Evolutionary conservation across 192 early-diverging fungal genomes (phyloP), one percentile per base, ranked within the genome.

Genomic region (Umbelopsis sp.): DNA sequence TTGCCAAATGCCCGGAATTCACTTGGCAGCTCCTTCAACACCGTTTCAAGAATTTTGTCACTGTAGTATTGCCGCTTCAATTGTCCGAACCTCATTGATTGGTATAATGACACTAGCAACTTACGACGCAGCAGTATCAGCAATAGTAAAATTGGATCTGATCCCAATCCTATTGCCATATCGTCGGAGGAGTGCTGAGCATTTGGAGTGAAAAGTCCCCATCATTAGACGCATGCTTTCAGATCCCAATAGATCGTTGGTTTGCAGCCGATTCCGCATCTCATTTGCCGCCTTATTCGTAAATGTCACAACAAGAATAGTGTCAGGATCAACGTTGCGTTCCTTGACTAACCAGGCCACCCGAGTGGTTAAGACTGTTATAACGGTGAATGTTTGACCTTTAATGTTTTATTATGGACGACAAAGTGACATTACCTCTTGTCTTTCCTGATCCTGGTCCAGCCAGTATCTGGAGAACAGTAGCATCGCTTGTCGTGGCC

Each of bases 271-370:
- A n/a, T 75, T 56, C 12, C 59, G 49, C 72, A 79, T 74, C 34
- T 79, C 78, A 4, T 71, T 74, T 3, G 78, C 69, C 16, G 78
- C 78, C 65, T 79, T 79, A 50, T 74, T 79, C n/a, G 78, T 74
- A 34, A 79, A 79, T 6, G 78, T 79, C 3, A 72, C 78, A 8
- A 75, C 78, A 4, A 74, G 26, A 24, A 79, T 43, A 22, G 16
- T 41, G 4, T 4, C 16, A 3, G 78, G 78, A 9, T 66, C 43
- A 11, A 72, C 12, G 2, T 54, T 2, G 10, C 66, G 44, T 20
- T 68, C 50, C 25, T 65, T 43, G 4, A 79, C 68, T 3, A 79
- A 50, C 41, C 62, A 59, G 3, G 78, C 78, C 22, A 79, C 74
- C n/a, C 78, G 70, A 21, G 73, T 52, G 12, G 78, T 79, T 41